Conservation (phyloP, 1,284 basidiomycete genomes). For the Naganishia sp. region DNA sequence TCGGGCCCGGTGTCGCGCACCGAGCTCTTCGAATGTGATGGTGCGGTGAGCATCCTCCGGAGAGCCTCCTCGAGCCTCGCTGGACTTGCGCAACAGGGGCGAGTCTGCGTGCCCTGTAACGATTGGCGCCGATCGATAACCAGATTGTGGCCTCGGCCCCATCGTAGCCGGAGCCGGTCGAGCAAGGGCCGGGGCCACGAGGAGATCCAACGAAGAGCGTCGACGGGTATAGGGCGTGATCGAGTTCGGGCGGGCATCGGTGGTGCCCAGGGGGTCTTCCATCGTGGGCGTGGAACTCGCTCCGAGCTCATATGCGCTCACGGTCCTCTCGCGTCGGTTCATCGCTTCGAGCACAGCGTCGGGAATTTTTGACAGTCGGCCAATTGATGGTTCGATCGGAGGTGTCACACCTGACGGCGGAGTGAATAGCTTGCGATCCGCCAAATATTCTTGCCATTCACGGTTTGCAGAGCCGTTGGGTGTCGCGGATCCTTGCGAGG, state of each 20-base stretch:
- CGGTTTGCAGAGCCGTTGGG: conserved; percentile 17
- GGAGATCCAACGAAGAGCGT: conserved; percentile 24
- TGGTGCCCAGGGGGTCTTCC: not conserved
- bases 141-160: not conserved
- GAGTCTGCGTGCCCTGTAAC: conserved; percentile 29
- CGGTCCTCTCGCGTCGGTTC: conserved; percentile 39
- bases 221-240: conserved; percentile 10
- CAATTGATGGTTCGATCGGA: conserved; percentile 30
- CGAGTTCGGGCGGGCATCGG: not conserved
- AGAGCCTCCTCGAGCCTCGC: not conserved
- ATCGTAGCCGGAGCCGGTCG: conserved; percentile 7
- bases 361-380: conserved; percentile 33
- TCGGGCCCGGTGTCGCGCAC: conserved; percentile 47
- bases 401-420: conserved; percentile 37
- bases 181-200: not conserved
- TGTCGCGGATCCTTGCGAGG: not conserved
- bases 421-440: conserved; percentile 43
- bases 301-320: conserved; percentile 43
- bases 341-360: conserved; percentile 33
- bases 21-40: conserved; percentile 52
- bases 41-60: conserved; percentile 2
- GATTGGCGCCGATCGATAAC: conserved; percentile 17
- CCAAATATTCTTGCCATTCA: conserved; percentile 49
- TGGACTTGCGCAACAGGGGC: conserved; percentile 21
- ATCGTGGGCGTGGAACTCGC: not conserved